phyloP scores from a whole-genome alignment of 2,329 filamentous ascomycete species.

The Aaosphaeria pasadenensis region DNA sequence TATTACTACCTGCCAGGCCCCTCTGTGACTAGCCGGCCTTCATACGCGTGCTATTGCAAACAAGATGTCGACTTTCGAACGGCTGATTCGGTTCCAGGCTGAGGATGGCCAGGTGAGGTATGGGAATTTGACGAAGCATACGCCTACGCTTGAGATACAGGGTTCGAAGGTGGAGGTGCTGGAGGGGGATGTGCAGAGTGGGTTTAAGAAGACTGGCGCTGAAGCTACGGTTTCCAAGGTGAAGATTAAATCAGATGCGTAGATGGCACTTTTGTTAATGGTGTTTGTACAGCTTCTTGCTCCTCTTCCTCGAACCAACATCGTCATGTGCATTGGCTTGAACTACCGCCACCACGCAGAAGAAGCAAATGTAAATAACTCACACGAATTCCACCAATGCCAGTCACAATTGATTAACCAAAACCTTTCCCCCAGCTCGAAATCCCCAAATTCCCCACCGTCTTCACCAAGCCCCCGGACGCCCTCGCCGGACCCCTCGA shows the following conservation, averaged over 20 bases:
- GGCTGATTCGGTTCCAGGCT: conserved; percentile 31
- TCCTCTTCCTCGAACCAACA: conserved; percentile 25
- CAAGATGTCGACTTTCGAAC: conserved; percentile 19
- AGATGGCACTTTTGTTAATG: background rate
- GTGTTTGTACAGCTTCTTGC: conserved; percentile 18
- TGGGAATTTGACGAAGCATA: conserved; percentile 29
- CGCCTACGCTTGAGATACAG: conserved; percentile 26
- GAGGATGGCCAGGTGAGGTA: conserved; percentile 27
- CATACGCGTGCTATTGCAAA: background rate
- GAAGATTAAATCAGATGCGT: background rate
- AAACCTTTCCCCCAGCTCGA: conserved; percentile 9
- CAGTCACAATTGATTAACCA: background rate
- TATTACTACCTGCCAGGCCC: no score
- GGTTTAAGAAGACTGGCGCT: conserved; percentile 26
- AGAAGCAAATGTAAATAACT: conserved; percentile 24
- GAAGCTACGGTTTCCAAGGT: conserved; percentile 26
- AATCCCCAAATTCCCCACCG: conserved; percentile 29
- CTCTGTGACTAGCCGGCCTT: no score
- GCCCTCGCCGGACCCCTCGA: conserved; percentile 32
- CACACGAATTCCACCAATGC: background rate
- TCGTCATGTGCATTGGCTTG: conserved; percentile 33
- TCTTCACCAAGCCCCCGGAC: conserved; percentile 36
- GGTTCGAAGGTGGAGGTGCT: conserved; percentile 28
- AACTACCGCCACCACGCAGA: conserved; percentile 35
- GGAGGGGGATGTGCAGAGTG: conserved; percentile 23